A percentile compares a stretch with the other conserved stretches of the same genome.
Conservation (phyloP, 768 basidiomycete genomes). For the Mycena belliarum region DNA sequence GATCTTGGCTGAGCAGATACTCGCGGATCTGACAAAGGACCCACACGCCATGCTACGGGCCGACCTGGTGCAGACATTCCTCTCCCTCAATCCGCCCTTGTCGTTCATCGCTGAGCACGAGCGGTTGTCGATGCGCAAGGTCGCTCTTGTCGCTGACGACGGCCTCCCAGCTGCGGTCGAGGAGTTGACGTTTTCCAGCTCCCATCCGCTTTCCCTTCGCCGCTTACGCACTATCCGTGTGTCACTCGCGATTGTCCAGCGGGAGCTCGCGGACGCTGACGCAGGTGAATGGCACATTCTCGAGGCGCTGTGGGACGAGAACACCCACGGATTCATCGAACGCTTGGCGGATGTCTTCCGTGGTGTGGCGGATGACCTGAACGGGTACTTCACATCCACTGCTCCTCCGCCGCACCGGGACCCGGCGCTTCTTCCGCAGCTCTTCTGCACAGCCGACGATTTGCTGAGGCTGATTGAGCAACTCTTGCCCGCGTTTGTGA, state of each 20-base stretch:
- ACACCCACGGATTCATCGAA: slow-evolving; percentile 55
- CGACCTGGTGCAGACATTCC: slow-evolving; percentile 59
- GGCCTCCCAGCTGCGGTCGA: slow-evolving; percentile 65
- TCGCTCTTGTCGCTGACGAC: slow-evolving; percentile 69
- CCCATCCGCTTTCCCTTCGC: slow-evolving; percentile 52
- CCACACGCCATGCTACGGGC: slow-evolving; percentile 60
- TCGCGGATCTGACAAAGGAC: slow-evolving; percentile 59
- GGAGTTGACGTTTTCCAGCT: slow-evolving; percentile 52
- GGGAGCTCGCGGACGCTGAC: slow-evolving; percentile 51
- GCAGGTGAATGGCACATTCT: slow-evolving; percentile 57
- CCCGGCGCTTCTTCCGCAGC: slow-evolving; percentile 47
- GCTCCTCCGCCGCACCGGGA: slow-evolving; percentile 39
- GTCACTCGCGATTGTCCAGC: slow-evolving; percentile 56
- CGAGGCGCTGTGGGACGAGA: slow-evolving; percentile 61
- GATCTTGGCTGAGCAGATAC: slow-evolving; percentile 68
- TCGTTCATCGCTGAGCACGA: slow-evolving; percentile 65
- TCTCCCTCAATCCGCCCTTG: slow-evolving; percentile 59
- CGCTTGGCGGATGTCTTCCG: slow-evolving; percentile 55
- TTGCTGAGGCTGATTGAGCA: slow-evolving; percentile 50
- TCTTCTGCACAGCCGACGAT: slow-evolving; percentile 58
- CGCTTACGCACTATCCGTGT: slow-evolving; percentile 63
- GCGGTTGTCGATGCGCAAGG: slow-evolving; percentile 55
- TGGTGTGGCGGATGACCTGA: slow-evolving; percentile 54
- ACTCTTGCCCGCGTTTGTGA: slow-evolving; percentile 47
- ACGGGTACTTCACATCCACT: slow-evolving; percentile 48